Evolutionary conservation across 768 basidiomycete species (phyloP), one percentile per base, ranked within the genome.

Genomic region (Mycena pura): DNA sequence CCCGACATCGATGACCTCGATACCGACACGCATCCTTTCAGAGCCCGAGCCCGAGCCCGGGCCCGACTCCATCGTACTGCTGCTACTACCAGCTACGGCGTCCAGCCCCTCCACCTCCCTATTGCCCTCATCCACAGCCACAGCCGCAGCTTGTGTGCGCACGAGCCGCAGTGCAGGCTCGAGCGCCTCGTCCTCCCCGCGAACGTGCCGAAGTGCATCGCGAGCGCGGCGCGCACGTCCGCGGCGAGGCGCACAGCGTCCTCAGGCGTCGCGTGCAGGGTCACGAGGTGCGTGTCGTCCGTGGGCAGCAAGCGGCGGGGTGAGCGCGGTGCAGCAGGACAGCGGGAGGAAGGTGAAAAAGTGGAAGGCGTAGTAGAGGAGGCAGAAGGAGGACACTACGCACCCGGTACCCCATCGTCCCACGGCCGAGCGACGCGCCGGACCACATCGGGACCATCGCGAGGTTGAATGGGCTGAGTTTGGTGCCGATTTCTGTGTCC

Each of bases 161-260:
- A 58, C 61, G 15, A 80, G 64, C 59, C 75, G 71, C n/a, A n/a
- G n/a, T n/a, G n/a, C n/a, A n/a, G n/a, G n/a, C n/a, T n/a, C n/a
- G n/a, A n/a, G 57, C 60, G 77, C 77, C 58, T 82, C 80, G 25
- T 70, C 69, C 71, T 70, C 1, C 80, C 80, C 34, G 76, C 75
- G 60, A 81, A 81, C 15, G 80, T 82, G 25, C 73, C 80, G 57
- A 81, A 80, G 62, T 81, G 80, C 72, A 81, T 79, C 13, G 72
- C 78, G 22, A 80, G 72, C 8, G 74, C 67, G 57, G 76, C 75
- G 0, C 73, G 70, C n/a, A 80, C 70, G 53, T 77, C 79, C 49
- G 61, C 52, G 49, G 78, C 74, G 21, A 82, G 72, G 55, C 66
- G 69, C 15, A 81, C 69, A 0, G 77, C 80, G 53, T 82, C 77